Base-by-base conservation (phyloP, 2,329 filamentous ascomycete genomes). In the Arthroderma uncinatum region DNA sequence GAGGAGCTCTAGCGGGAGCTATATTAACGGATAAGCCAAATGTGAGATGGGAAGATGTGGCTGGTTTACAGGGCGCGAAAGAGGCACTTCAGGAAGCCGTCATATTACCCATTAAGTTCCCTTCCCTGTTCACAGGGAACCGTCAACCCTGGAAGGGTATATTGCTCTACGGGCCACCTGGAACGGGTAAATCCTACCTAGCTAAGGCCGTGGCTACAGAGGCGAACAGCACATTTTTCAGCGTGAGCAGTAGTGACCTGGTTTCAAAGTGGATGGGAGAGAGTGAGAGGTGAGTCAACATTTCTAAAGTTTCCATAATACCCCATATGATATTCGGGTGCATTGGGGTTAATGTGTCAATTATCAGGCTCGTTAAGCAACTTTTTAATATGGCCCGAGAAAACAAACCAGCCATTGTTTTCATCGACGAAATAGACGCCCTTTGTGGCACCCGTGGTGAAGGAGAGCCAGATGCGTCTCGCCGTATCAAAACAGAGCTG, bases 211-310 rank as follows among this genome's bases (percentile, higher is more conserved):
- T 98, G 54, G 93, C 93, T 55, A 98, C 93, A 16, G 93, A 98
- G 74, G 93, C 93, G 59, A 97, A 98, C 73, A 96, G 91, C 73
- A 97, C 93, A 2, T 98, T 98, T 71, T 98, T 98, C 80, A 96
- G 90, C 68, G 92, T 98, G 63, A 95, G 89, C 74, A 95, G 89
- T 79, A 95, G 89, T 69, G 93, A 98, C 71, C 73, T 98, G 72
- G 93, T 98, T 60, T 95, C 89, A 72, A 98, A 98, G 71, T 98
- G 93, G 93, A 98, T 98, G 93, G 93, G 93, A 76, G 93, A 98
- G 74, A 94, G 88, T 78, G 93, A 98, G 82, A 83, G 90, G 89
- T 94, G 76, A 53, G 78, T 65, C 25, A n/a, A 54, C 39, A 19
- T 8, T 10, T 12, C 40, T 25, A 21, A 34, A 25, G 25, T 23